Base-by-base conservation (phyloP, 148 eudicot genomes). In the Cornus suecica region DNA sequence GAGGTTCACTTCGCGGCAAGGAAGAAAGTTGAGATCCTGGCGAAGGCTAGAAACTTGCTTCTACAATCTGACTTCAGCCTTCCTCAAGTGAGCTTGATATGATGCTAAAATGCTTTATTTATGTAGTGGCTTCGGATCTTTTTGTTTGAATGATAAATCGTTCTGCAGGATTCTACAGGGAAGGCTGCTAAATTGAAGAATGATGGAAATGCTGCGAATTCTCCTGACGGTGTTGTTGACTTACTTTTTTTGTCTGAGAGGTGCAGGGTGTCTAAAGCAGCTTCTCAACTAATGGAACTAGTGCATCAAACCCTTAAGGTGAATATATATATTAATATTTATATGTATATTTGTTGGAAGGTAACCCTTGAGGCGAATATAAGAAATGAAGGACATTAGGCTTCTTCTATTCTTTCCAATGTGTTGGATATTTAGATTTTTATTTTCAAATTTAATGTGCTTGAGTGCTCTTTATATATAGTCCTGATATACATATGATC, bases 1-100 rank as follows among this genome's bases (percentile, higher is more conserved):
- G 99, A 95, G 88, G 87, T 93, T 76, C 99, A 92, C 83, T 95
- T 95, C 87, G 99, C 97, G 32, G 78, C 89, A 66, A 86, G 97
- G 81, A 95, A 95, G 81, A 95, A 87, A 88, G 82, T 88, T 81
- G 97, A 95, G 85, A 91, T 91, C 64, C 77, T 95, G 82, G 90
- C 97, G 26, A 92, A 81, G 79, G 94, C 97, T 54, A 91, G 99
- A 86, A 88, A 91, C 65, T 76, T 87, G 81, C 91, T 95, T 78
- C 81, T 92, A 68, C 87, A 74, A 61, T 87, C 93, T 56, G 85
- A 88, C 71, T 95, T 91, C 76, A 81, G 76, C 72, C 84, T 91
- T 81, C 93, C 97, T 65, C 87, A 80, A 76, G 99, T 95, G 82
- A 88, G 94, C 71, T 52, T 62, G 13, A 41, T 58, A 71, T 77